phyloP scores from a whole-genome alignment of 352 stramenopile genomes.

The Pythium phragmiticola region DNA sequence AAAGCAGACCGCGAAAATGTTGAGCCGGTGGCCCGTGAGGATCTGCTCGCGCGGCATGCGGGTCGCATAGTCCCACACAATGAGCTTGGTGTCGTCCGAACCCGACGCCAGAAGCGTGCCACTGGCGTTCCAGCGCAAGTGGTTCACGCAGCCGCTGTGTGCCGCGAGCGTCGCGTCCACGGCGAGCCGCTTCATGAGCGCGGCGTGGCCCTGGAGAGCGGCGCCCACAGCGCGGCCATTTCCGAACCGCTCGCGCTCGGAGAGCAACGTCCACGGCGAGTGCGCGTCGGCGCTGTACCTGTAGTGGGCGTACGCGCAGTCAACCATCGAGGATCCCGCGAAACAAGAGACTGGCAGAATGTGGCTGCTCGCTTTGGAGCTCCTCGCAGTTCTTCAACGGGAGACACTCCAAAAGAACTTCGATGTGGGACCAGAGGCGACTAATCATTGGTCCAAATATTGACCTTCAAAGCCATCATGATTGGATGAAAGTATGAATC shows the following conservation, averaged over 20 bases:
- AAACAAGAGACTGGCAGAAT: background rate
- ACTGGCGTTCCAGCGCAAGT: conserved; percentile 75
- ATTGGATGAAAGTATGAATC: conserved; percentile 13
- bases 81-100: conserved; percentile 80
- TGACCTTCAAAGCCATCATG: background rate
- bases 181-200: conserved; percentile 55
- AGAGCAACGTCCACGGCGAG: conserved; percentile 31
- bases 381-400: no score
- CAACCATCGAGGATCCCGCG: background rate
- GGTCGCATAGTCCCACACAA: conserved; percentile 79
- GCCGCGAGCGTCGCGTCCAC: conserved; percentile 53
- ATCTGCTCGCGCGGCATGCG: conserved; percentile 55
- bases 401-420: no score
- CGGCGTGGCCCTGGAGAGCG: conserved; percentile 53
- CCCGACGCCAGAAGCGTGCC: conserved; percentile 70
- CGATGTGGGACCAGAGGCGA: conserved; percentile 14
- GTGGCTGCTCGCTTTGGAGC: no score
- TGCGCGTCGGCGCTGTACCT: conserved; percentile 2
- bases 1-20: conserved; percentile 89
- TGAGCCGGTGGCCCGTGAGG: conserved; percentile 70
- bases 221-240: conserved; percentile 45
- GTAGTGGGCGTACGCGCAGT: conserved; percentile 10
- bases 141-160: conserved; percentile 83
- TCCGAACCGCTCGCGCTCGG: conserved; percentile 52
- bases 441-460: conserved; percentile 10